These are phyloP conservation scores for Rhododendron ovatum DNA, from an alignment of 148 eudicot genomes.

Conservation along the genomic window DNA sequence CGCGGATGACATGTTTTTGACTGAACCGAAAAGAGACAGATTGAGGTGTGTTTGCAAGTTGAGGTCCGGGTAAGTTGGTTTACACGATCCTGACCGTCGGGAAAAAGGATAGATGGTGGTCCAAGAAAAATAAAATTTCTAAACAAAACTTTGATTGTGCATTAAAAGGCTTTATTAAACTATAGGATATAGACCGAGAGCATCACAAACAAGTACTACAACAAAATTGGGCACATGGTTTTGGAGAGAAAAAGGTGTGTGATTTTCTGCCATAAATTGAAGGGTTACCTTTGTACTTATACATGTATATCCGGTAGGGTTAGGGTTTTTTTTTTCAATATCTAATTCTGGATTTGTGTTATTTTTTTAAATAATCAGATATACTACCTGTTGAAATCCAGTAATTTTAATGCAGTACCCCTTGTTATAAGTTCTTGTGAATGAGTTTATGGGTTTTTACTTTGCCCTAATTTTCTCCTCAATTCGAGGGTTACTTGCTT, in stretches of 20 bases:
- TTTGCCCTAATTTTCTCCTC: neutral
- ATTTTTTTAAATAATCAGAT: neutral
- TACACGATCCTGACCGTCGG: neutral
- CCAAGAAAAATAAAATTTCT: neutral
- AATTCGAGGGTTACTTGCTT: slow-evolving; percentile 8
- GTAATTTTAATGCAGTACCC: neutral
- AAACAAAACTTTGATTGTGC: neutral
- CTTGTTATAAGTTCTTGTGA: neutral
- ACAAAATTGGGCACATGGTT: slow-evolving; percentile 9
- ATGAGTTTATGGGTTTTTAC: slow-evolving; percentile 5
- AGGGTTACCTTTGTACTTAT: neutral
- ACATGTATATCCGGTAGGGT: neutral
- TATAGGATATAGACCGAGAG: neutral
- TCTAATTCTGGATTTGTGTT: neutral
- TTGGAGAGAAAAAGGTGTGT: neutral
- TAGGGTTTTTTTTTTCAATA: neutral
- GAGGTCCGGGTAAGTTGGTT: no score
- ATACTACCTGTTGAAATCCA: neutral
- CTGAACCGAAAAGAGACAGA: fast-evolving
- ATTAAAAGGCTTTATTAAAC: neutral
- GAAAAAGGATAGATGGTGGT: neutral
- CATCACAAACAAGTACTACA: neutral
- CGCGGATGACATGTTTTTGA: neutral
- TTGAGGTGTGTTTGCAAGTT: no score
- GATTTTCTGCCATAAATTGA: neutral